phyloP scores from a whole-genome alignment of 148 eudicot genomes.

The Amaranthus hypochondriacus region DNA sequence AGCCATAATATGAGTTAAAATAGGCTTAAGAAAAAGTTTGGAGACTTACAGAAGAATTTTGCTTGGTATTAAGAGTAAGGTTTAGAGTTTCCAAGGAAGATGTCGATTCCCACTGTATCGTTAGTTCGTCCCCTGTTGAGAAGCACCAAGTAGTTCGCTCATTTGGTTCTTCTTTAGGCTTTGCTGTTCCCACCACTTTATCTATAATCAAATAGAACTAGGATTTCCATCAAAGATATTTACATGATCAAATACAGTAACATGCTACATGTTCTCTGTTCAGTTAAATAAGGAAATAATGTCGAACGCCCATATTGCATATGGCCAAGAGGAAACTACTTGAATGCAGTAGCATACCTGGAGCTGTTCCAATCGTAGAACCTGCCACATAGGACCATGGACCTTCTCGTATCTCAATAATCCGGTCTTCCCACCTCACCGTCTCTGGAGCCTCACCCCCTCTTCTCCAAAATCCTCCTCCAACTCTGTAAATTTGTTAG shows the following conservation, averaged over 20 bases:
- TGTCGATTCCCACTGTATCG: slow-evolving; percentile 43
- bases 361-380: slow-evolving; percentile 71
- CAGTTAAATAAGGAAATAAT: background rate
- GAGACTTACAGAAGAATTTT: slow-evolving; percentile 37
- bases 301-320: too few species aligned
- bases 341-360: slow-evolving; percentile 42
- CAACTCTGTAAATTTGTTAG: slow-evolving; percentile 46
- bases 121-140: slow-evolving; percentile 66
- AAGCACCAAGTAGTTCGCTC: slow-evolving; percentile 65
- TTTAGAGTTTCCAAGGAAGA: slow-evolving; percentile 34
- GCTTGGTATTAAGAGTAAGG: slow-evolving; percentile 35
- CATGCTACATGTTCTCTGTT: too few species aligned
- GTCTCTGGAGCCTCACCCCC: slow-evolving; percentile 73
- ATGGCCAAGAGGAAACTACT: background rate
- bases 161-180: slow-evolving; percentile 59
- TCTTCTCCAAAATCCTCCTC: slow-evolving; percentile 90
- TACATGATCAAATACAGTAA: background rate
- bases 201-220: slow-evolving; percentile 41
- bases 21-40: background rate
- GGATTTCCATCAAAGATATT: background rate
- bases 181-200: slow-evolving; percentile 82
- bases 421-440: slow-evolving; percentile 82
- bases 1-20: background rate
- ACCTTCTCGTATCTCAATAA: slow-evolving; percentile 80
- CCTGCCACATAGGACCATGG: slow-evolving; percentile 85